Base-by-base conservation (phyloP, 2,329 filamentous ascomycete species). In the Fusarium sp. region DNA sequence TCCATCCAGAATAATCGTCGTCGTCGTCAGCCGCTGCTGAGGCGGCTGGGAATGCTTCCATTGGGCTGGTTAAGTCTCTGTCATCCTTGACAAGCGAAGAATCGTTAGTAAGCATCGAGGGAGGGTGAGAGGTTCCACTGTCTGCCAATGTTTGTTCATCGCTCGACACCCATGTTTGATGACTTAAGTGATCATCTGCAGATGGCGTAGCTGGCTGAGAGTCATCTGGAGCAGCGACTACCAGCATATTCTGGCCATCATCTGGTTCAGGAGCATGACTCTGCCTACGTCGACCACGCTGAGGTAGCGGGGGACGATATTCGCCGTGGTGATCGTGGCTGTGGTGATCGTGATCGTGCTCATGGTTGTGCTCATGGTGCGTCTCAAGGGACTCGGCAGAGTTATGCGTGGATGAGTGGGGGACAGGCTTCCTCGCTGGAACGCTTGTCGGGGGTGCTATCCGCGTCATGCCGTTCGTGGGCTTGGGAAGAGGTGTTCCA, bases 401-500 rank as follows among this genome's bases (percentile, higher is more conserved):
- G 31, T 49, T 46, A 2, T 66, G 71, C 7, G 70, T 71, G 10
- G 69, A 52, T 7, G 61, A 43, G 22, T 84, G 78, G 20, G 86
- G 80, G 10, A 91, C 80, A 3, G 89, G 85, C 72, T 91, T 93
- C n/a, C 91, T 84, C 75, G 88, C 90, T 5, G 90, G 87, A 2
- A 90, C 83, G 28, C 83, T 83, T 61, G 84, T 86, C 17, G 86
- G 82, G 18, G 71, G 72, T 48, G 85, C 86, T 44, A 87, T 86
- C 74, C 87, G 88, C 8, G 87, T 85, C 59, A 83, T 86, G 55
- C 84, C 87, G 36, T 90, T 88, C 1, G 91, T 91, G 42, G 84
- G 88, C 3, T 78, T 75, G 7, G 94, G 94, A 2, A 97, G 84
- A 5, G 94, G 94, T 44, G 87, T 90, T 3, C 94, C 94, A 4